A percentile compares a stretch with the other conserved stretches of the same genome.
Evolutionary conservation across 1,284 basidiomycete genomes (phyloP).

Genomic region (Vanrija sp.): DNA sequence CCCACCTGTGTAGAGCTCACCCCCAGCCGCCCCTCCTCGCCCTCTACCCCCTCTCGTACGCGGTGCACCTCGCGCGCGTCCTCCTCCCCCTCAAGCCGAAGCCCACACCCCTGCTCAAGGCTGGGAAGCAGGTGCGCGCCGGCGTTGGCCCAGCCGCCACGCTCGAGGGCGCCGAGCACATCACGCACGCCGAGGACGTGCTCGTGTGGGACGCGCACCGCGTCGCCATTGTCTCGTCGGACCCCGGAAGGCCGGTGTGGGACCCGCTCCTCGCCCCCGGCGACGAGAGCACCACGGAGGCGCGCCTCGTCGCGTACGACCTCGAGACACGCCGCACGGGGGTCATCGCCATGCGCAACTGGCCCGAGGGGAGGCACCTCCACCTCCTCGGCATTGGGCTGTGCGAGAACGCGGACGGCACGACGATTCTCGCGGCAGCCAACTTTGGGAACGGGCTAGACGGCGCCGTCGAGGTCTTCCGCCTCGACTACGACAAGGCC

Average conservation of each 20-base stretch:
- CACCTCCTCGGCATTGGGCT: constrained; percentile 8
- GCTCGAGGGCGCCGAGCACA: no score
- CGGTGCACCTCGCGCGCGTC: neutral
- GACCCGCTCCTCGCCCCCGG: constrained; percentile 4
- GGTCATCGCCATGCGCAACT: neutral
- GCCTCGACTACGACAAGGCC: neutral
- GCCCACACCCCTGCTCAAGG: neutral
- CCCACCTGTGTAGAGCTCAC: no score
- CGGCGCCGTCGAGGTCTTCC: constrained; percentile 7
- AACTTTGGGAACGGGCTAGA: neutral
- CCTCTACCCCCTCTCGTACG: constrained; percentile 9
- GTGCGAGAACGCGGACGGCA: neutral
- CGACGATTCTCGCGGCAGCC: constrained; percentile 4
- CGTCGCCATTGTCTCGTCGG: constrained; percentile 3
- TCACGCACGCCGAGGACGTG: constrained; percentile 6
- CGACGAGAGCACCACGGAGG: neutral
- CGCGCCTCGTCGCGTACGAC: neutral
- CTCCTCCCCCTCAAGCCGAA: neutral
- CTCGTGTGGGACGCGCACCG: neutral
- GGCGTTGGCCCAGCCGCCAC: no score
- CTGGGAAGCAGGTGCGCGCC: constrained; percentile 2
- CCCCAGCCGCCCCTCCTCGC: constrained; percentile 9
- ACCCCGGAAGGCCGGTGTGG: constrained; percentile 3
- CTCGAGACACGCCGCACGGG: neutral
- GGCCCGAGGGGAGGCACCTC: neutral